Percentiles rank a stretch among this genome's conserved stretches.
Evolutionary conservation across 306 rosid genomes (phyloP).

Genomic region (Lathyrus tuberosus): DNA sequence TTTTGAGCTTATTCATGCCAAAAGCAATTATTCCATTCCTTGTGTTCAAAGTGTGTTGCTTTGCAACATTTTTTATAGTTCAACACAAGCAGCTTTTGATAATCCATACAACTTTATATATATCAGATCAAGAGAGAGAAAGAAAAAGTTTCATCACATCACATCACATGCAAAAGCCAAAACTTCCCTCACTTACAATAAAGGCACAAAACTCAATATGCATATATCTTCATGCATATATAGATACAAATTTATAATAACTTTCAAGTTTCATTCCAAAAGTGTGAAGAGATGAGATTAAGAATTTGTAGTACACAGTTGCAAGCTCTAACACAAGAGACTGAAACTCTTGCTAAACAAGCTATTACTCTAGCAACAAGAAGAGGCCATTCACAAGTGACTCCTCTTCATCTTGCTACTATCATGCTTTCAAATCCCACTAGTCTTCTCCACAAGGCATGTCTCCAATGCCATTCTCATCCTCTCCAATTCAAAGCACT

Average conservation of each 20-base stretch:
- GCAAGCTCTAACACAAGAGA: slow-evolving; percentile 71
- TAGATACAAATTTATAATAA: slow-evolving; percentile 28
- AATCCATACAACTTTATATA: slow-evolving; percentile 54
- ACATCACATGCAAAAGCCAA: slow-evolving; percentile 68
- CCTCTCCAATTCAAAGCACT: slow-evolving; percentile 92
- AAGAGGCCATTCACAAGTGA: slow-evolving; percentile 86
- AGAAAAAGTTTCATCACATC: slow-evolving; percentile 50
- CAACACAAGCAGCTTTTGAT: slow-evolving; percentile 59
- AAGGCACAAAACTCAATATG: slow-evolving; percentile 72
- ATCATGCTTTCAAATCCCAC: slow-evolving; percentile 76
- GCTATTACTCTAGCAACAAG: slow-evolving; percentile 70
- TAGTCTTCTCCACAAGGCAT: slow-evolving; percentile 70
- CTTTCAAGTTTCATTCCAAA: slow-evolving; percentile 16
- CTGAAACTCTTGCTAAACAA: slow-evolving; percentile 65
- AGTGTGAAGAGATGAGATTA: slow-evolving; percentile 59
- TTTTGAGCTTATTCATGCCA: slow-evolving; percentile 59
- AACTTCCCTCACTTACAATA: slow-evolving; percentile 90
- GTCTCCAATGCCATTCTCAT: slow-evolving; percentile 83
- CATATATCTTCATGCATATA: not conserved
- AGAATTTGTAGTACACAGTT: slow-evolving; percentile 75
- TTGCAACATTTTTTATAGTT: slow-evolving; percentile 42
- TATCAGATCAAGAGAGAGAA: slow-evolving; percentile 27
- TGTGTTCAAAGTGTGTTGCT: slow-evolving; percentile 51
- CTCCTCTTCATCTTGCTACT: slow-evolving; percentile 96
- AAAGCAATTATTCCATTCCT: slow-evolving; percentile 65